Percentiles rank a stretch among this genome's conserved stretches.
Evolutionary conservation across 495 filamentous ascomycete species (phyloP).

Genomic region (Talaromyces wortmannii): DNA sequence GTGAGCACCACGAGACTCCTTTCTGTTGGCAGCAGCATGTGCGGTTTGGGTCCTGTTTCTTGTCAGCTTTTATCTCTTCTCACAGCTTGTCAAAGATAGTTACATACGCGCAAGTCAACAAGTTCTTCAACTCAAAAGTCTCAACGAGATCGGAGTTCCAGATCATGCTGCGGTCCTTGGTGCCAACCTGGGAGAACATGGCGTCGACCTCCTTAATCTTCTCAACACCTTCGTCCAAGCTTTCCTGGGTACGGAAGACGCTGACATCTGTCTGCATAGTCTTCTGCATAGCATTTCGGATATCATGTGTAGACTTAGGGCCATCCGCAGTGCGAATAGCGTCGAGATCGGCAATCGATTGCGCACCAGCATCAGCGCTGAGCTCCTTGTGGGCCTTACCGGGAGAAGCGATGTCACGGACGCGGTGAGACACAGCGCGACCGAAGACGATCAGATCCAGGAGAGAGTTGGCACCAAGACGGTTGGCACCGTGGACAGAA

Average conservation of each 20-base stretch:
- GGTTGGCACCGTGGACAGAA: conserved; percentile 95
- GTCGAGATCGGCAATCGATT: conserved; percentile 82
- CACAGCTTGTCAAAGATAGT: neutral
- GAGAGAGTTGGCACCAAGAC: conserved; percentile 94
- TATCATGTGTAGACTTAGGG: conserved; percentile 76
- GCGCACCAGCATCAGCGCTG: conserved; percentile 75
- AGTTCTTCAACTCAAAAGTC: conserved; percentile 86
- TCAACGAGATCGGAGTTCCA: conserved; percentile 98
- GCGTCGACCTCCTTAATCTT: conserved; percentile 76
- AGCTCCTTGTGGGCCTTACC: conserved; percentile 70
- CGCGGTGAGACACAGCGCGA: conserved; percentile 90
- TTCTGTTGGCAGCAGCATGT: conserved; percentile 72
- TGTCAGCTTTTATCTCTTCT: conserved; percentile 6
- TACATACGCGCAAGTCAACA: conserved; percentile 89
- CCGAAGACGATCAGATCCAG: conserved; percentile 96
- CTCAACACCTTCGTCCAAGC: conserved; percentile 75
- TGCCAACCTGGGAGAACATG: conserved; percentile 74
- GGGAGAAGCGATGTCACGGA: conserved; percentile 82
- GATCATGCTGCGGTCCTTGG: conserved; percentile 98
- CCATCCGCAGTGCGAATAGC: conserved; percentile 74
- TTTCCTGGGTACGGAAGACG: conserved; percentile 94
- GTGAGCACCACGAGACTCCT: conserved; percentile 92
- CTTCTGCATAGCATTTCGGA: conserved; percentile 93
- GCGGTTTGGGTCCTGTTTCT: conserved; percentile 71
- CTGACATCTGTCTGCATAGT: conserved; percentile 95